Conservation (phyloP, 371 early-diverging fungal genomes). For the Circinella umbellata region DNA sequence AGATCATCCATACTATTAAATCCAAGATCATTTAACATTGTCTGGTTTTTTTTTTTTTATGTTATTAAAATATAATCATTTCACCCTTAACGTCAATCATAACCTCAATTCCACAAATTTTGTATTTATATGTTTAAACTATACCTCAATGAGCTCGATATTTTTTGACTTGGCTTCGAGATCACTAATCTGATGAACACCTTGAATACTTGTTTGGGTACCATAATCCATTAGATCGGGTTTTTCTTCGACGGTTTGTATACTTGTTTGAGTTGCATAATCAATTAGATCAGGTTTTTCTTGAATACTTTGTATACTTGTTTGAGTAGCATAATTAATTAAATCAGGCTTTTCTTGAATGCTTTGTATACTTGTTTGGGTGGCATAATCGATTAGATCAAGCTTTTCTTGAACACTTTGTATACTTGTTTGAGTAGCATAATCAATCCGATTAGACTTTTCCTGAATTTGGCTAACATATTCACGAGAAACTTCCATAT, state of each 20-base stretch:
- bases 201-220: not conserved
- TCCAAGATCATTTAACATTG: slow-evolving; percentile 3
- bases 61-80: too few relatives aligned
- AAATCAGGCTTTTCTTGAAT: too few relatives aligned
- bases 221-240: not conserved
- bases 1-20: slow-evolving; percentile 2
- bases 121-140: too few relatives aligned
- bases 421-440: not conserved
- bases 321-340: too few relatives aligned
- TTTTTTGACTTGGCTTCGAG: slow-evolving; percentile 4
- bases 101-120: too few relatives aligned
- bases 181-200: not conserved
- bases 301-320: too few relatives aligned
- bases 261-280: too few relatives aligned
- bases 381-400: not conserved
- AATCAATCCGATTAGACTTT: not conserved
- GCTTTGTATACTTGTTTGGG: too few relatives aligned
- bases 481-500: slow-evolving; percentile 1
- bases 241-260: too few relatives aligned
- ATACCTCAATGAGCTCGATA: not conserved
- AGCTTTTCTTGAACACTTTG: not conserved
- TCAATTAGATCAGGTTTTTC: too few relatives aligned
- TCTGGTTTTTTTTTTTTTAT: not conserved
- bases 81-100: too few relatives aligned
- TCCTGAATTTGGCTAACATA: not conserved